Conservation (phyloP, 2,329 filamentous ascomycete species). For the Eutypella sp. region DNA sequence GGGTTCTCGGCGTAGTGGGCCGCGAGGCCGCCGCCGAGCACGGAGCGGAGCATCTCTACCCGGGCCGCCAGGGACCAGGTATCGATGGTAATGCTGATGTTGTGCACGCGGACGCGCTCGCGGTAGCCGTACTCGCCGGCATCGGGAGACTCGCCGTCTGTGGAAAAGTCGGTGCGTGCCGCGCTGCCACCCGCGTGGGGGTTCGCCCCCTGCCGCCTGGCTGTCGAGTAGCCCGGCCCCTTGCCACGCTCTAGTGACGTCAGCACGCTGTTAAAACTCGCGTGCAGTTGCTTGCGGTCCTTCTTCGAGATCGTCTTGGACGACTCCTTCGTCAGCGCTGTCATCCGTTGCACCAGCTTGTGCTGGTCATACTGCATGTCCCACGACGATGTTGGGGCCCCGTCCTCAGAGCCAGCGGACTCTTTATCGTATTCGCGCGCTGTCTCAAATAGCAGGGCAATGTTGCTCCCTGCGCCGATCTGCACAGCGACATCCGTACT, state of each 20-base stretch:
- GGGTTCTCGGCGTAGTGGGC: conserved; percentile 37
- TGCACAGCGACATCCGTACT: conserved; percentile 69
- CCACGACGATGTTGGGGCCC: conserved; percentile 24
- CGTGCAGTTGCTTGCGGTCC: conserved; percentile 42
- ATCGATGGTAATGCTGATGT: conserved; percentile 41
- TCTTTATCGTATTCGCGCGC: conserved; percentile 44
- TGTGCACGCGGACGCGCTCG: conserved; percentile 44
- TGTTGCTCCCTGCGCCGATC: conserved; percentile 71
- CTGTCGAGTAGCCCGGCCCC: conserved; percentile 50
- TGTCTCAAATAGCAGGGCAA: conserved; percentile 78
- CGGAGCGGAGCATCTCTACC: conserved; percentile 41
- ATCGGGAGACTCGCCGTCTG: conserved; percentile 35
- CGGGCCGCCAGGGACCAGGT: conserved; percentile 47
- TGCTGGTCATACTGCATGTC: conserved; percentile 48
- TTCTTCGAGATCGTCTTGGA: conserved; percentile 47
- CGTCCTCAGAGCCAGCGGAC: background rate
- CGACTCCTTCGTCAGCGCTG: conserved; percentile 40
- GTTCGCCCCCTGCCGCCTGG: conserved; percentile 35
- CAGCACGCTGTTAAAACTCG: conserved; percentile 45
- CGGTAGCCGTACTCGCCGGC: conserved; percentile 51
- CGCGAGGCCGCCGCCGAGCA: conserved; percentile 42
- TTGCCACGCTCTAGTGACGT: conserved; percentile 51
- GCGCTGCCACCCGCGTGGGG: conserved; percentile 39
- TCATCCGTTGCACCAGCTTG: conserved; percentile 42
- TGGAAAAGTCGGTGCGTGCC: conserved; percentile 33